Evolutionary conservation across 148 eudicot genomes (phyloP).

Genomic region (Linanthus parryae): DNA sequence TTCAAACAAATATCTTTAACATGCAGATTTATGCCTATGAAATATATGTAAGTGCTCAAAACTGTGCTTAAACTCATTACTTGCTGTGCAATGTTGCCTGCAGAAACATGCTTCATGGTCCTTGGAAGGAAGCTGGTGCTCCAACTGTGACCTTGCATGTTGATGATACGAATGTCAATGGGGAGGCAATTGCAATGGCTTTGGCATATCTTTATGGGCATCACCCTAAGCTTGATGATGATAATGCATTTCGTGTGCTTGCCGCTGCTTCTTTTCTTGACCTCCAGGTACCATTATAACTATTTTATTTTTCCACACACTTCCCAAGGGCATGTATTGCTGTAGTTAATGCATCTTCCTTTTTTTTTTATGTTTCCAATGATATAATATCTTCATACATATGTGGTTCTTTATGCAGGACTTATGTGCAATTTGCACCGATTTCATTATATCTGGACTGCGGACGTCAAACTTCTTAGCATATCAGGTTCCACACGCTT

Average conservation of each 20-base stretch:
- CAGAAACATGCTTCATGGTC: constrained; percentile 98
- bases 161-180: constrained; percentile 82
- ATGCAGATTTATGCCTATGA: too few species aligned
- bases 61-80: too few species aligned
- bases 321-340: background rate
- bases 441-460: constrained; percentile 80
- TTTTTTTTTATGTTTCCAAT: background rate
- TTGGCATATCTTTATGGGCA: constrained; percentile 89
- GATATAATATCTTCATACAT: background rate
- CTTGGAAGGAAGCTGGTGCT: constrained; percentile 96
- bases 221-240: constrained; percentile 81
- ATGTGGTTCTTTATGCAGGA: constrained; percentile 52
- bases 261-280: constrained; percentile 98
- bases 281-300: constrained; percentile 74
- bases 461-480: constrained; percentile 94
- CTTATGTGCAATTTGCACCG: constrained; percentile 86
- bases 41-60: too few species aligned
- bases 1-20: too few species aligned
- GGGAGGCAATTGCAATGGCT: constrained; percentile 74
- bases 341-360: background rate
- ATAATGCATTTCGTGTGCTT: constrained; percentile 87
- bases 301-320: too few species aligned
- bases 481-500: constrained; percentile 58
- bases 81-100: constrained; percentile 3
- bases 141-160: constrained; percentile 71